Evolutionary conservation across 176 grass and related monocot genomes (phyloP).

Genomic region (Musa beccarii): DNA sequence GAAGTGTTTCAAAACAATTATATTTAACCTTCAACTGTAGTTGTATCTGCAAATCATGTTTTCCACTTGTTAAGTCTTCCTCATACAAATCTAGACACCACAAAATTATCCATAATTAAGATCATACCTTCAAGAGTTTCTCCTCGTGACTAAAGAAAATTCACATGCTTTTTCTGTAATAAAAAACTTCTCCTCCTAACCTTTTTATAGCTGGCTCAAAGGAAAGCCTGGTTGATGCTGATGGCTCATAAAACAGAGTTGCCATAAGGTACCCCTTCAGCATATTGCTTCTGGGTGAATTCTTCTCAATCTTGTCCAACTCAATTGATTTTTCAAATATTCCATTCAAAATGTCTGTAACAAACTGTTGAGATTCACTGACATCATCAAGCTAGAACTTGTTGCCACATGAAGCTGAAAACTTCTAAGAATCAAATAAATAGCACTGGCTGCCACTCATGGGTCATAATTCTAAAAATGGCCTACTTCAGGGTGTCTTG

Average conservation of each 20-base stretch:
- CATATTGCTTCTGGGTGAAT: conserved; percentile 37
- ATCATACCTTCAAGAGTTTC: too few relatives aligned
- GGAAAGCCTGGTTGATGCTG: conserved; percentile 73
- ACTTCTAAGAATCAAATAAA: not conserved
- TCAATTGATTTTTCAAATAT: conserved; percentile 76
- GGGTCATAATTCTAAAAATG: not conserved
- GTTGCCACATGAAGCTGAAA: not conserved
- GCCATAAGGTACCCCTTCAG: conserved; percentile 84
- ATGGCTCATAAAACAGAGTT: conserved; percentile 73
- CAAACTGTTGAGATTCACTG: conserved; percentile 82
- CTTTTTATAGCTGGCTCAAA: conserved; percentile 47
- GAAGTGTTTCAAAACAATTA: too few relatives aligned
- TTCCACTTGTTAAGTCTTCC: too few relatives aligned
- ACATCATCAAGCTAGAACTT: conserved; percentile 56
- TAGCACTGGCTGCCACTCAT: not conserved
- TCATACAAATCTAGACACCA: too few relatives aligned
- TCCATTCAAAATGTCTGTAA: conserved; percentile 43
- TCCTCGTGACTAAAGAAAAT: too few relatives aligned
- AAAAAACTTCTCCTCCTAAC: too few relatives aligned
- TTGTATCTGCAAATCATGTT: too few relatives aligned
- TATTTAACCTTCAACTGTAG: too few relatives aligned
- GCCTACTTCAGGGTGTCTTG: not conserved
- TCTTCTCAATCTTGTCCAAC: conserved; percentile 68
- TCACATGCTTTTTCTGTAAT: too few relatives aligned
- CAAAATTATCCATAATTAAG: too few relatives aligned